Base-by-base conservation (phyloP, 2,329 filamentous ascomycete genomes). In the Claviceps quebecensis region DNA sequence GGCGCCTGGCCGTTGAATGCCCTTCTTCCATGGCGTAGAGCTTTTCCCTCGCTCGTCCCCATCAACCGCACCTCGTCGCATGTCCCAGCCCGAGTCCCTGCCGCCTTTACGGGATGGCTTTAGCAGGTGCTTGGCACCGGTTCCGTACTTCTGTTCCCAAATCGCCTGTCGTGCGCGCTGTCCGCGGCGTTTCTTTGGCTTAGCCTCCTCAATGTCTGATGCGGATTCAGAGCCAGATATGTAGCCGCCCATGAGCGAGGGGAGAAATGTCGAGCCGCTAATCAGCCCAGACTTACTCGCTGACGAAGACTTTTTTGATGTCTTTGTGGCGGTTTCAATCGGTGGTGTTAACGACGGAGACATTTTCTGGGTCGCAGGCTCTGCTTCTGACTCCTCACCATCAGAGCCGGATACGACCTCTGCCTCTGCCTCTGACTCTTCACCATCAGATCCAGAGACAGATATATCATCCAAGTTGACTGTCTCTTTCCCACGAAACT, bases 61-160 rank as follows among this genome's bases (percentile, higher is more conserved):
- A 0, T 69, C 76, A 6, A 78, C 77, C 13, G 75, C 79, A 37
- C 74, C 78, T 38, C 72, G 71, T 61, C 71, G 72, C 58, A 72
- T 64, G 58, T 84, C 80, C 80, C 80, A 83, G 1, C 76, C 77
- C 9, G 70, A 61, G 47, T 78, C 75, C 39, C 72, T 61, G 7
- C 66, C 62, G 11, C 60, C 55, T 53, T 61, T 51, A 45, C 59
- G 65, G 58, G 59, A 53, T 66, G 70, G 57, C 56, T 66, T 64
- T 53, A 72, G 71, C 44, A 81, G 64, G 60, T 89, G 86, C 58
- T 82, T 85, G 1, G 87, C 87, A 55, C 77, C 74, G 14, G 75
- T 72, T 48, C 86, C 86, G 63, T 76, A 91, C 62, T 90, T 91
- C 69, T 87, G 83, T 69, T 91, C 86, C 72, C 81, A 86, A 53